Percentiles rank a stretch among this genome's conserved stretches.
phyloP scores from a whole-genome alignment of 352 stramenopile species.

The Pythium biforme region DNA sequence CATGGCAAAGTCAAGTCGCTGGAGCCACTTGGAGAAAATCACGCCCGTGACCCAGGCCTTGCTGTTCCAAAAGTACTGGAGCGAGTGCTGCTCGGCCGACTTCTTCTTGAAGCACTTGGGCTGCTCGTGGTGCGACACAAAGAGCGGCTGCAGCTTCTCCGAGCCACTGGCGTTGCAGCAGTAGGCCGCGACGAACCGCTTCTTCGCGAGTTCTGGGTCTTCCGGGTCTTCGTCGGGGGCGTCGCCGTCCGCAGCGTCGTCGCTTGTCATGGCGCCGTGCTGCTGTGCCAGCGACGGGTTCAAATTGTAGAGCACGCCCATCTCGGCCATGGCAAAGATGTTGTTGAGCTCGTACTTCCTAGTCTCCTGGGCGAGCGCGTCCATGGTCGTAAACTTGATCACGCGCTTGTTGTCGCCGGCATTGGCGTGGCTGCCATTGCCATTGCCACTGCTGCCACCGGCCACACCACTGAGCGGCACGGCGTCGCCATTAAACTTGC shows the following conservation, averaged over 20 bases:
- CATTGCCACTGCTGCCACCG: slow-evolving; percentile 42
- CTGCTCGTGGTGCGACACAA: slow-evolving; percentile 76
- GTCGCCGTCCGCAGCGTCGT: slow-evolving; percentile 9
- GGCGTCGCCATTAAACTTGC: slow-evolving; percentile 71
- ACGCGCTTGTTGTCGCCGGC: slow-evolving; percentile 44
- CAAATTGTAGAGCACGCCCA: slow-evolving; percentile 71
- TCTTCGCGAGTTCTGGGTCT: slow-evolving; percentile 59
- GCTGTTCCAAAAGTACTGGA: slow-evolving; percentile 85
- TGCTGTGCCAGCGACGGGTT: slow-evolving; percentile 31
- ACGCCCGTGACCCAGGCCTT: slow-evolving; percentile 85
- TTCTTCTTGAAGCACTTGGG: slow-evolving; percentile 80
- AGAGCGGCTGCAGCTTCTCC: slow-evolving; percentile 76
- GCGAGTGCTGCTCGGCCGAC: slow-evolving; percentile 66
- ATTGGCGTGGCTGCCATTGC: background rate
- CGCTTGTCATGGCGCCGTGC: slow-evolving; percentile 25
- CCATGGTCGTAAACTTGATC: slow-evolving; percentile 59
- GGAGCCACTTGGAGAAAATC: slow-evolving; percentile 82
- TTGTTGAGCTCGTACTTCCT: slow-evolving; percentile 73
- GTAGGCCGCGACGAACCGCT: slow-evolving; percentile 66
- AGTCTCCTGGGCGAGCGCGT: slow-evolving; percentile 59
- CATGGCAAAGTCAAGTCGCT: slow-evolving; percentile 81
- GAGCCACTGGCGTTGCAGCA: slow-evolving; percentile 69
- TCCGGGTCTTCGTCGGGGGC: slow-evolving; percentile 23
- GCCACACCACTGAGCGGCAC: slow-evolving; percentile 30
- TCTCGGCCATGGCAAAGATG: slow-evolving; percentile 79